Evolutionary conservation across 2,329 filamentous ascomycete genomes (phyloP).

Genomic region (Venturia carpophila): DNA sequence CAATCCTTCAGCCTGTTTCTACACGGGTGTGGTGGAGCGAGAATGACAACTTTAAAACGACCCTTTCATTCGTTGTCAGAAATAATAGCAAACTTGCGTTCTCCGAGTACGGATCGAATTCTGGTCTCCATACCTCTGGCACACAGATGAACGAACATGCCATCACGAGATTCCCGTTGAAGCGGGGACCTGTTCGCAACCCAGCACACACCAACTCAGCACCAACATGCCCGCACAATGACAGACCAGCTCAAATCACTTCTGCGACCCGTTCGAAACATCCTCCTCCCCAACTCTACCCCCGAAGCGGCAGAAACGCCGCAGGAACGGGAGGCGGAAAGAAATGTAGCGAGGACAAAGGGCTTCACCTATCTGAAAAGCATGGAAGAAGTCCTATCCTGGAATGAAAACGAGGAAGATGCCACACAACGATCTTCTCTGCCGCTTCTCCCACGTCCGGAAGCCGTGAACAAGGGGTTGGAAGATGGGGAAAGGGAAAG

Average conservation of each 20-base stretch:
- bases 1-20: too few relatives aligned
- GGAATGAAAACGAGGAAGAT: constrained; percentile 29
- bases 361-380: constrained; percentile 37
- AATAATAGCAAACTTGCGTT: not conserved
- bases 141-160: not conserved
- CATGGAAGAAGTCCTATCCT: constrained; percentile 33
- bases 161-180: not conserved
- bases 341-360: constrained; percentile 27
- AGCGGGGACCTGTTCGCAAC: too few relatives aligned
- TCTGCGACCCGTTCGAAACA: not conserved
- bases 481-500: not conserved
- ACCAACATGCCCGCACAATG: not conserved
- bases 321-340: not conserved
- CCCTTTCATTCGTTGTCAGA: not conserved
- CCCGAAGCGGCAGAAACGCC: not conserved
- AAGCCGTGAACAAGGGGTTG: too few relatives aligned
- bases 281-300: not conserved
- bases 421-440: constrained; percentile 25
- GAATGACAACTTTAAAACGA: not conserved
- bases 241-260: not conserved
- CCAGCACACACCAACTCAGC: not conserved
- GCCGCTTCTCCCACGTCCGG: not conserved
- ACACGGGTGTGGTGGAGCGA: not conserved
- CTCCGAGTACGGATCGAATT: not conserved
- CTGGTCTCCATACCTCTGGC: not conserved